Percentiles rank a stretch among this genome's conserved stretches.
Conservation (phyloP, 768 basidiomycete genomes). For the Russula lepida region DNA sequence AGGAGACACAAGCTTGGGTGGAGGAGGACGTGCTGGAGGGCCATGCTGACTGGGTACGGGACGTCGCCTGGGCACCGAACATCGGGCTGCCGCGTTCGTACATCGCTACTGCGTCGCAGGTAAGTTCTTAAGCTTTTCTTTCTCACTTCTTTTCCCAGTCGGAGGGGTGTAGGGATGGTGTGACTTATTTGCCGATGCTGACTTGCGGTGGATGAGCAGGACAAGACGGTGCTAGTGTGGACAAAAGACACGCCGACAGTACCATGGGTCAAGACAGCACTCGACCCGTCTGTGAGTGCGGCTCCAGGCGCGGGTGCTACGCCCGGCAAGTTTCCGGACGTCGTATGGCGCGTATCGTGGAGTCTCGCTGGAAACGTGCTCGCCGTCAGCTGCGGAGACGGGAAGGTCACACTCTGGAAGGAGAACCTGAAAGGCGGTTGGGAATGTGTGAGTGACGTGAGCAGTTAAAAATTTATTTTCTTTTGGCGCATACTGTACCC, state of each 20-base stretch:
- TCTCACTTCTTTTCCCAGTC: too few species aligned
- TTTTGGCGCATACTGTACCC: constrained; percentile 7
- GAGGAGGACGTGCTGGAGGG: constrained; percentile 88
- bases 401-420: constrained; percentile 98
- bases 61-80: constrained; percentile 98
- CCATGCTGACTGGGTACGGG: constrained; percentile 95
- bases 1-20: constrained; percentile 80
- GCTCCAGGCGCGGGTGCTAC: constrained; percentile 37
- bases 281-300: constrained; percentile 57
- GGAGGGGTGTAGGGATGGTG: too few species aligned
- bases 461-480: constrained; percentile 44
- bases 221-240: constrained; percentile 87
- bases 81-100: constrained; percentile 92
- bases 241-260: constrained; percentile 70
- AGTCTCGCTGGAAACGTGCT: constrained; percentile 92
- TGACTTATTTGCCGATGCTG: background rate
- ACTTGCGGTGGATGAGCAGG: constrained; percentile 29
- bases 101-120: constrained; percentile 92
- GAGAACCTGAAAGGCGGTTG: constrained; percentile 91
- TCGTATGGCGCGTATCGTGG: constrained; percentile 99
- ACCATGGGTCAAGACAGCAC: constrained; percentile 71
- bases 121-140: constrained; percentile 24
- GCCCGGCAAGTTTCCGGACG: constrained; percentile 86
- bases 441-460: constrained; percentile 96
- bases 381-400: constrained; percentile 95